Evolutionary conservation across 768 basidiomycete genomes (phyloP), one percentile per base, ranked within the genome.

Genomic region (Lactarius sanguifluus): DNA sequence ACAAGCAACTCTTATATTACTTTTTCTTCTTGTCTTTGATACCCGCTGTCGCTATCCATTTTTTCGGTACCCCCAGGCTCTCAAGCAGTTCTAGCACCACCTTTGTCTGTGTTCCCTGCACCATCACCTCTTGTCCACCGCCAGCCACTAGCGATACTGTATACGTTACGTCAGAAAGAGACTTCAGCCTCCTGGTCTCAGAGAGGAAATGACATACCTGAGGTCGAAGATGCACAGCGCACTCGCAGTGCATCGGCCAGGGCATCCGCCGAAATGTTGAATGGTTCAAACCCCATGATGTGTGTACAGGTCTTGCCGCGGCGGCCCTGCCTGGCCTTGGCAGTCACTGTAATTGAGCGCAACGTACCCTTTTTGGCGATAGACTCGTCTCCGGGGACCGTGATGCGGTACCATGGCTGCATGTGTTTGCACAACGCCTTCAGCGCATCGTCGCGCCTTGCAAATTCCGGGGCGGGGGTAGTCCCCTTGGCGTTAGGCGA

Each of bases 61-160:
- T 82, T 79, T 89, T 91, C 32, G 93, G 92, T 38, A 96, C 83
- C 0, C 94, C 92, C 69, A 83, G 85, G 28, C 78, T 81, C 3
- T 83, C 74, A 47, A 97, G 74, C 66, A 92, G 83, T 5, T 91
- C 89, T 12, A 81, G 78, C 13, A 94, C 88, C 2, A 80, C 77
- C 69, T 83, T 82, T 23, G 81, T 79, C 71, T 96, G 94, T 68
- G 90, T 91, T 2, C 95, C 95, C 72, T 96, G 95, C 0, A 96
- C 88, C 68, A 90, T 79, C 10, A 97, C 86, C 71, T 95, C 91
- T 61, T 83, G 70, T 1, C 83, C 84, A 2, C 83, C 78, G 0
- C 89, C 88, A 6, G 78, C 79, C n/a, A 83, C 62, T 1, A 86
- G 84, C 0, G 86, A 83, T 18, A 89, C 90, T 91, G 70, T 34